These are phyloP conservation scores for Cryptosporidium felis DNA, from an alignment of 169 alveolate genomes.

Conservation along the genomic window DNA sequence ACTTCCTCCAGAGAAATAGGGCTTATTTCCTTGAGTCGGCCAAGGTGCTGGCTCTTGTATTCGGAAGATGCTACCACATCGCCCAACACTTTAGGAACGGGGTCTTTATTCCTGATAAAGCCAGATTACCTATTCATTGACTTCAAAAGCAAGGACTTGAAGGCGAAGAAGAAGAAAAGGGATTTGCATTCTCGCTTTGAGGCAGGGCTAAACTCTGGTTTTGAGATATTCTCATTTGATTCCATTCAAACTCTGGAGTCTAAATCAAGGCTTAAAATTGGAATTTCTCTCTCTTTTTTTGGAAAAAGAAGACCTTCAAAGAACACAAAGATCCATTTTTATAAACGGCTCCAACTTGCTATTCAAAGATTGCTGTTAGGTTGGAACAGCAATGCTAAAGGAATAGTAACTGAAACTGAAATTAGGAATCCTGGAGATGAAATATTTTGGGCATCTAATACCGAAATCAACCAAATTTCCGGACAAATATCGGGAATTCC, in stretches of 20 bases:
- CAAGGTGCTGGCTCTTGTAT: constrained; percentile 37
- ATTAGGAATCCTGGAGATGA: background rate
- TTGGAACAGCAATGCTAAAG: background rate
- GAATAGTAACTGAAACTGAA: background rate
- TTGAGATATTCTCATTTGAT: background rate
- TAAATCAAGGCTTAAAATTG: constrained; percentile 1
- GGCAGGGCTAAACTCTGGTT: background rate
- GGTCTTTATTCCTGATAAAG: constrained; percentile 45
- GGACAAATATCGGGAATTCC: background rate
- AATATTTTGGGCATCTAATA: background rate
- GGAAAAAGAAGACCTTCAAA: constrained; percentile 60
- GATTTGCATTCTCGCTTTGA: background rate
- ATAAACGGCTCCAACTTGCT: background rate
- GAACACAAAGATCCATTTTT: constrained; percentile 24
- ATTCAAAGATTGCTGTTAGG: background rate
- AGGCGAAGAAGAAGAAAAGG: background rate
- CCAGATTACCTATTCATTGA: constrained; percentile 47
- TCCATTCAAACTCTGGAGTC: background rate
- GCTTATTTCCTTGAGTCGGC: constrained; percentile 6
- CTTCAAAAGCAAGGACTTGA: background rate
- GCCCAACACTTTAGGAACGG: constrained; percentile 25
- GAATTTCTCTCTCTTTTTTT: constrained; percentile 54
- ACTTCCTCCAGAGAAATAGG: background rate
- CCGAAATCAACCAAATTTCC: background rate
- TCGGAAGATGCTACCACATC: constrained; percentile 61